These are phyloP conservation scores for Carallia pectinifolia DNA, from an alignment of 345 rosid genomes.

Conservation along the genomic window DNA sequence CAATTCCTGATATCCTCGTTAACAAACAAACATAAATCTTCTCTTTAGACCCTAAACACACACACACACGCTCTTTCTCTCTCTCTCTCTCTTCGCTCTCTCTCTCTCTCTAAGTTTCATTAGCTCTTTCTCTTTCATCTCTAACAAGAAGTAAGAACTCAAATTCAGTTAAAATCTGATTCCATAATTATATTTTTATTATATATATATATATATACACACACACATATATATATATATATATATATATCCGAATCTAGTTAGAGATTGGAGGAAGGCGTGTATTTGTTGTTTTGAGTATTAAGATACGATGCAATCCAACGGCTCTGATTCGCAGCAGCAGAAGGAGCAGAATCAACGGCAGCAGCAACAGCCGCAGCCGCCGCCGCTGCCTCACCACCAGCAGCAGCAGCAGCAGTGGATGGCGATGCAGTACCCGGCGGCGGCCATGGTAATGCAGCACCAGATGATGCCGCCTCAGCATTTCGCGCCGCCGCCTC, in stretches of 20 bases:
- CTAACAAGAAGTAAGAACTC: not conserved
- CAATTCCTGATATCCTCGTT: not conserved
- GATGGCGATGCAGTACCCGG: slow-evolving; percentile 77
- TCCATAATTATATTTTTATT: not conserved
- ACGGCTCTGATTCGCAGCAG: slow-evolving; percentile 44
- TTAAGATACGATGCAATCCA: slow-evolving; percentile 45
- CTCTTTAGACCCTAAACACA: slow-evolving; percentile 17
- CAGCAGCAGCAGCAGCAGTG: slow-evolving; percentile 49
- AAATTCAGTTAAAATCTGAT: not conserved
- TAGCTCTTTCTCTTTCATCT: slow-evolving; percentile 2
- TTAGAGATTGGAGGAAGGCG: too few species aligned
- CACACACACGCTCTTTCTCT: not conserved
- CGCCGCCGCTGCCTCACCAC: slow-evolving; percentile 28
- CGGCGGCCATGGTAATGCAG: slow-evolving; percentile 83
- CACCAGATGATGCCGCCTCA: slow-evolving; percentile 72
- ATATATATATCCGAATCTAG: not conserved
- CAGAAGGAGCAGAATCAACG: slow-evolving; percentile 34
- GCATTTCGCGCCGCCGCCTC: slow-evolving; percentile 56
- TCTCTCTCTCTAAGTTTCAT: not conserved
- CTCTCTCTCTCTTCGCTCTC: slow-evolving; percentile 3
- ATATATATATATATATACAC: not conserved
- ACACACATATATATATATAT: not conserved
- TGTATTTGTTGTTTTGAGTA: not conserved
- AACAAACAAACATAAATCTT: slow-evolving; percentile 26
- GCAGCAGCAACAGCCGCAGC: slow-evolving; percentile 17